These are phyloP conservation scores for Sphaerulina musiva DNA, from an alignment of 2,329 filamentous ascomycete species.

Conservation along the genomic window DNA sequence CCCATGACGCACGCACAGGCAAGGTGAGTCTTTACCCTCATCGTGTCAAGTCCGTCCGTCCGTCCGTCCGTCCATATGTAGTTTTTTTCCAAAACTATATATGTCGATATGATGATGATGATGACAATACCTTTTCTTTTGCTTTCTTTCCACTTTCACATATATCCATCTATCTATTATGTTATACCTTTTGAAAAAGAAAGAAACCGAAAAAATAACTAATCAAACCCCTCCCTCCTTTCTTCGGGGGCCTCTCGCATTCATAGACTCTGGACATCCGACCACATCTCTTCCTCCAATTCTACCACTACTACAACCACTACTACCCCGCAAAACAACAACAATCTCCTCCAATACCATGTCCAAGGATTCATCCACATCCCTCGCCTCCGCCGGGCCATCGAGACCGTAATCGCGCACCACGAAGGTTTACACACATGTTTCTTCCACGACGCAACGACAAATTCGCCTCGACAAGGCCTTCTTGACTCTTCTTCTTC, in stretches of 20 bases:
- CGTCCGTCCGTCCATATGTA: conserved; percentile 1
- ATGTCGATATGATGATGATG: too few species aligned
- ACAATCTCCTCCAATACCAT: conserved; percentile 15
- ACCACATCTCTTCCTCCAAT: conserved; percentile 13
- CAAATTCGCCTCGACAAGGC: conserved; percentile 15
- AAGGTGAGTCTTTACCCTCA: conserved; percentile 14
- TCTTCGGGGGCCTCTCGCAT: neutral
- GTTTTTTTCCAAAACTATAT: too few species aligned
- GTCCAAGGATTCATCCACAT: conserved; percentile 13
- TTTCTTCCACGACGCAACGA: conserved; percentile 15
- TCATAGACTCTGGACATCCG: conserved; percentile 16
- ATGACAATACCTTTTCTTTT: too few species aligned
- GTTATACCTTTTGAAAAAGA: too few species aligned
- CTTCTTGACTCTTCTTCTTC: conserved; percentile 6
- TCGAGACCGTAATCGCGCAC: conserved; percentile 11
- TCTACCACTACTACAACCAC: neutral
- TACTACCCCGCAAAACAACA: conserved; percentile 11
- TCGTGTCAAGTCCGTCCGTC: neutral
- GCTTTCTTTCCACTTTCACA: too few species aligned
- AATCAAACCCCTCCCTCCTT: neutral
- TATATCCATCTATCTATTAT: too few species aligned
- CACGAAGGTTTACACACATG: conserved; percentile 17
- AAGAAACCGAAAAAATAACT: neutral
- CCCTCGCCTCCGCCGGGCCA: conserved; percentile 14
- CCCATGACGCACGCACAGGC: conserved; percentile 20